A percentile compares a stretch with the other conserved stretches of the same genome.
Evolutionary conservation across 1,284 basidiomycete genomes (phyloP).

Genomic region (Heterobasidion annosum): DNA sequence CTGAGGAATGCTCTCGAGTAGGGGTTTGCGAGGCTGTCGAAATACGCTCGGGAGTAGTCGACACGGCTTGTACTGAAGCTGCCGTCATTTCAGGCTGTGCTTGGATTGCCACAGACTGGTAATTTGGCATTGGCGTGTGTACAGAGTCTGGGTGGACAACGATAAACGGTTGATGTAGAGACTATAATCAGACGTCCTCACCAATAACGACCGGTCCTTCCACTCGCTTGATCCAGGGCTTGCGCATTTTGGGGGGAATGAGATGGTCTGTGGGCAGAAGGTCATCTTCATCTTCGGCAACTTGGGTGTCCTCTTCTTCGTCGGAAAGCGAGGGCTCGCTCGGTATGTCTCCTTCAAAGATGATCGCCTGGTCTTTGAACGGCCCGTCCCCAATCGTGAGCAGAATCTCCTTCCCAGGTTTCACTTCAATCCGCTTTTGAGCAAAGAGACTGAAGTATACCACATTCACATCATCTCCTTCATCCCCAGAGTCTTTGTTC

Average conservation of each 20-base stretch:
- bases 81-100: constrained; percentile 19
- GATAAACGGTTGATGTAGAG: not conserved
- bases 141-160: not conserved
- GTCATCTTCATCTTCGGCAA: constrained; percentile 14
- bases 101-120: constrained; percentile 22
- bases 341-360: constrained; percentile 42
- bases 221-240: constrained; percentile 38
- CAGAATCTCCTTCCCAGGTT: constrained; percentile 57
- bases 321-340: constrained; percentile 25
- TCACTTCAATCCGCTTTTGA: constrained; percentile 55
- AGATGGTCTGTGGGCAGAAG: constrained; percentile 7
- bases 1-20: not conserved
- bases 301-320: constrained; percentile 24
- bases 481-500: constrained; percentile 32
- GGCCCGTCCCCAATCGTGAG: constrained; percentile 44
- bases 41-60: not conserved
- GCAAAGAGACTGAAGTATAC: constrained; percentile 55
- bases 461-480: constrained; percentile 23
- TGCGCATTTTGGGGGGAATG: constrained; percentile 50
- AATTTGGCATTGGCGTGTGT: not conserved
- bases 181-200: constrained; percentile 18
- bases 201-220: constrained; percentile 28
- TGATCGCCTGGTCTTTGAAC: constrained; percentile 43
- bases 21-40: constrained; percentile 1
- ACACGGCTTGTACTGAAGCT: constrained; percentile 11